Base-by-base conservation (phyloP, 2,329 filamentous ascomycete genomes). In the Aquanectria penicillioides region DNA sequence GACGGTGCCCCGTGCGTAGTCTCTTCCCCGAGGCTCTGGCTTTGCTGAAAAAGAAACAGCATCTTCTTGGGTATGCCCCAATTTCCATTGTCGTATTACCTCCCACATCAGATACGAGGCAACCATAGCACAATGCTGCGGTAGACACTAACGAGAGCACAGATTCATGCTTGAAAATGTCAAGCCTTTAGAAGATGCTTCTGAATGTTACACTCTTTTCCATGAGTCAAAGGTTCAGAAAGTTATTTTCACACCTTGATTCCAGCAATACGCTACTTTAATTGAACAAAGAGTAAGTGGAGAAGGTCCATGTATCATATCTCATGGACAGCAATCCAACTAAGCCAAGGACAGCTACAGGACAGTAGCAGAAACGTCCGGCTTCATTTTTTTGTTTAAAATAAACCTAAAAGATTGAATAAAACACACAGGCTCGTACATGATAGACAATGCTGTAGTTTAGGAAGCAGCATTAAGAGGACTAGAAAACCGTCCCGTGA, bases 1-100 rank as follows among this genome's bases (percentile, higher is more conserved):
- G 91, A 5, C 82, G 91, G 54, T 94, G 90, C 70, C 90, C 90
- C 2, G 90, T 93, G 12, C 82, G 89, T 52, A 89, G 86, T 28
- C 84, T 92, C 57, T 91, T 92, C 66, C 41, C 41, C 1, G 26
- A 46, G 11, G 41, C 41, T n/a, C 28, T 46, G 6, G 33, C 22
- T 12, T 9, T 46, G 4, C 18, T 46, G 12, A 28, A 46, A 23
- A 18, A 46, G 18, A 33, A 46, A 4, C 41, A 46, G 41, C 28
- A 46, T 6, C 29, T 31, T 6, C 22, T 46, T 31, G 41, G 41
- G 41, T 46, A 28, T 46, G 11, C 12, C 22, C 17, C 13, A 11
- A 7, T 22, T 9, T 3, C n/a, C 17, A 20, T n/a, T 31, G 3
- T 22, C 22, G 6, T 12, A 6, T 22, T 44, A 20, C 3, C 10